phyloP scores from a whole-genome alignment of 192 early-diverging fungal genomes.

The Geranomyces variabilis region DNA sequence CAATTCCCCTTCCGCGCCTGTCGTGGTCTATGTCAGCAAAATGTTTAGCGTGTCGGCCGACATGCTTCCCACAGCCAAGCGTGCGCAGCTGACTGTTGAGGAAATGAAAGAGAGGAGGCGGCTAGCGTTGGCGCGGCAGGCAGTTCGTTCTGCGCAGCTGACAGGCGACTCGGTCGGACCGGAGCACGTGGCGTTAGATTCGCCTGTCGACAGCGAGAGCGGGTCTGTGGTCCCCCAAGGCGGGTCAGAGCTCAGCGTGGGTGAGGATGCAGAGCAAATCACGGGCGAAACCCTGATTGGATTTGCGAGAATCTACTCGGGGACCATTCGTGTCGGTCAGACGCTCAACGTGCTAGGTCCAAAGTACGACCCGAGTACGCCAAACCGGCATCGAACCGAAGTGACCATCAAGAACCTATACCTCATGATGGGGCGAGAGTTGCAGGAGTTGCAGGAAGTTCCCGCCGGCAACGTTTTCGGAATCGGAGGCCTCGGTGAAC shows the following conservation, averaged over 20 bases:
- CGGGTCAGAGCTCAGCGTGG: not conserved
- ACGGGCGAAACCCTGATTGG: conserved; percentile 78
- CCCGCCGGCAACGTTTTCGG: conserved; percentile 97
- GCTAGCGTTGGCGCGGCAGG: conserved; percentile 35
- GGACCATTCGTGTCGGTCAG: conserved; percentile 84
- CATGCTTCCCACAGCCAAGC: conserved; percentile 73
- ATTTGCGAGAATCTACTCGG: conserved; percentile 94
- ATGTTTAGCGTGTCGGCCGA: conserved; percentile 85
- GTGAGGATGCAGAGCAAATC: conserved; percentile 36
- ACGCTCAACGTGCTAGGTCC: conserved; percentile 88
- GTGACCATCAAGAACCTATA: conserved; percentile 80
- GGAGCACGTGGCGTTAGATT: conserved; percentile 20
- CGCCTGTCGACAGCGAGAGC: conserved; percentile 6
- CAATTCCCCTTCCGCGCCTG: conserved; percentile 58
- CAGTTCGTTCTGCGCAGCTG: conserved; percentile 12
- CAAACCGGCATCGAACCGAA: conserved; percentile 56
- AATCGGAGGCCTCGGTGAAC: conserved; percentile 80
- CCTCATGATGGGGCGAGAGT: conserved; percentile 96
- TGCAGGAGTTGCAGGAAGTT: conserved; percentile 79
- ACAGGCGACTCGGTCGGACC: conserved; percentile 21
- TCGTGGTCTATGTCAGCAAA: conserved; percentile 90
- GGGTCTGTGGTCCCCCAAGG: conserved; percentile 12
- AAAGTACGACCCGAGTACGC: conserved; percentile 78
- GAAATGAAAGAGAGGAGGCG: conserved; percentile 79
- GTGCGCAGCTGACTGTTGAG: conserved; percentile 76